A percentile compares a stretch with the other conserved stretches of the same genome.
Conservation (phyloP, 164 flowering plant genomes). For the Berberis thunbergii region DNA sequence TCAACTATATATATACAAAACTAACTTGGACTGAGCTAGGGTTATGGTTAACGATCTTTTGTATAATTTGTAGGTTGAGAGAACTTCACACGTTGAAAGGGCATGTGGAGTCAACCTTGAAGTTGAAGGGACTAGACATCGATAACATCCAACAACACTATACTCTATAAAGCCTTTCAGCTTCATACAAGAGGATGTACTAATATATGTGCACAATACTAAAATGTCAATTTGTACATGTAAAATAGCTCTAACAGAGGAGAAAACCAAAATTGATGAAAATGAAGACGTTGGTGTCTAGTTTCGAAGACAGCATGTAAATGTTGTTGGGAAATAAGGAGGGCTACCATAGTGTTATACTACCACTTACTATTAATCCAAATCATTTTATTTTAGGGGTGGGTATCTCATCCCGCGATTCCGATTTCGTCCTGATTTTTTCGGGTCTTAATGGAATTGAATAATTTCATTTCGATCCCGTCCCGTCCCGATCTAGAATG, state of each 20-base stretch:
- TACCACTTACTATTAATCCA: not conserved
- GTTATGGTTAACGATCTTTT: not conserved
- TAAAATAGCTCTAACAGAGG: not conserved
- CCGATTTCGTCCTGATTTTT: too few species aligned
- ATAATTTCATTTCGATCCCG: too few species aligned
- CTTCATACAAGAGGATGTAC: not conserved
- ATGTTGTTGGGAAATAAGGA: not conserved
- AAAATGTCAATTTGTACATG: not conserved
- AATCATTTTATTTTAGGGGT: not conserved
- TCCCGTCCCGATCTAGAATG: too few species aligned
- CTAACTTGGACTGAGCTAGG: too few species aligned
- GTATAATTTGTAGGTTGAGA: slow-evolving; percentile 11
- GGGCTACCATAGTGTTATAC: not conserved
- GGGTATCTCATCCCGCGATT: too few species aligned
- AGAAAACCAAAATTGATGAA: not conserved
- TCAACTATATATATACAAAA: too few species aligned
- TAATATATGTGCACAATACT: too few species aligned
- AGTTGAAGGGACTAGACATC: slow-evolving; percentile 21
- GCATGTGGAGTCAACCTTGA: slow-evolving; percentile 21
- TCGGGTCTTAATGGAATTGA: too few species aligned
- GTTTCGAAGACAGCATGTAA: not conserved
- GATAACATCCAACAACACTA: slow-evolving; percentile 18
- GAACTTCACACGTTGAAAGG: slow-evolving; percentile 24
- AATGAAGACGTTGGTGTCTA: too few species aligned
- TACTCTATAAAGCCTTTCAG: slow-evolving; percentile 10